Base-by-base conservation (phyloP, 2,329 filamentous ascomycete species). In the Botrytis tulipae region DNA sequence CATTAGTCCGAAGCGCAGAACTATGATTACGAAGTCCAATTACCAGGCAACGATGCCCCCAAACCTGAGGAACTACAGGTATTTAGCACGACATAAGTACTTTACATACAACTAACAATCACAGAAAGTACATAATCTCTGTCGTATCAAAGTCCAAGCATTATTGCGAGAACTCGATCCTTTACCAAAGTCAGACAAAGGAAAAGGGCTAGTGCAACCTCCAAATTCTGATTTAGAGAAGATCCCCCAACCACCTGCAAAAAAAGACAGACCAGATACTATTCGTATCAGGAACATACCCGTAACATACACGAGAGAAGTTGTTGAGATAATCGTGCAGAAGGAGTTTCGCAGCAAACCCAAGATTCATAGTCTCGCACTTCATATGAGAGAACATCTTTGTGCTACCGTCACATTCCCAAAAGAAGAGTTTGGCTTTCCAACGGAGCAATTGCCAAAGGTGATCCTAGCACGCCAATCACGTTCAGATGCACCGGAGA, bases 271-370 rank as follows among this genome's bases (percentile, higher is more conserved):
- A 10, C 71, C 71, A 6, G 71, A 72, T 51, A 72, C 71, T 4
- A 68, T 72, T 46, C 71, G 71, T 22, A 51, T 72, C 16, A 61
- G 51, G 18, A 72, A 68, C 7, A 72, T 72, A 44, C 71, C 71
- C 6, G 37, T n/a, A n/a, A 25, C 14, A n/a, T 72, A 68, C 54
- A 35, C 51, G 22, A 40, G 14, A 10, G 18, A 68, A 22, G 6
- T 51, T 16, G 42, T 72, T 14, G 35, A 59, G 12, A 22, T 42
- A 2, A 10, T 60, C 4, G 12, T 72, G 0, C 7, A 35, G 9
- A 20, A 42, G 4, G 51, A 63, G 18, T 72, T 68, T 4, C 1
- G 29, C 4, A 72, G 71, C 62, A 42, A 29, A 4, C 71, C 71
- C 10, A 32, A 44, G 25, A 68, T 72, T 10, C 71, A 61, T 16